Evolutionary conservation across 139 green algal genomes (phyloP).

Genomic region (Volvox africanus): DNA sequence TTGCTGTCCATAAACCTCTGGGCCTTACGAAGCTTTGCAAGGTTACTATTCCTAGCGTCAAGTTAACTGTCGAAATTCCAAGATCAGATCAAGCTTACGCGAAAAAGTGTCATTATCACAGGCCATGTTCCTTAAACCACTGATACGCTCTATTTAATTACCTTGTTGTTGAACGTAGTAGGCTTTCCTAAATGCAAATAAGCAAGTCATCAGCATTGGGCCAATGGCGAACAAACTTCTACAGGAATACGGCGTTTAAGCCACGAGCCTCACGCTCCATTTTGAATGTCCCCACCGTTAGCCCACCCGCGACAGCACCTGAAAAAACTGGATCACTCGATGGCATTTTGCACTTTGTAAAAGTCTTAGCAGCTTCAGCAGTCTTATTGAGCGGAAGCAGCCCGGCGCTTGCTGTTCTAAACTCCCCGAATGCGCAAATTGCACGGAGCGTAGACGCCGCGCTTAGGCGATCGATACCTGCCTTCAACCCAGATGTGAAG

Average conservation of each 20-base stretch:
- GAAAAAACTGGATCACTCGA: background rate
- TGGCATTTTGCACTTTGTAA: background rate
- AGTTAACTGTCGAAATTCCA: no score
- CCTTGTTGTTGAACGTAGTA: no score
- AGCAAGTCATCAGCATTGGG: no score
- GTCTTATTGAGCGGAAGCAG: background rate
- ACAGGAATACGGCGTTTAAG: background rate
- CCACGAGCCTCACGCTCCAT: background rate
- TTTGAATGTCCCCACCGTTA: background rate
- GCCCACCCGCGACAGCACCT: background rate
- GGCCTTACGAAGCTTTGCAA: no score
- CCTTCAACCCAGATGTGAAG: conserved; percentile 81
- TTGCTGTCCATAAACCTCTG: no score
- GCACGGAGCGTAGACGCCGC: conserved; percentile 76
- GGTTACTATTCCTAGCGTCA: no score
- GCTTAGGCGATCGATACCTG: conserved; percentile 79
- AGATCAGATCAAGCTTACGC: no score
- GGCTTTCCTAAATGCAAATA: no score
- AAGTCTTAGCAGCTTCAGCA: background rate
- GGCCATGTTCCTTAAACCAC: no score
- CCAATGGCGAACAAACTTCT: no score
- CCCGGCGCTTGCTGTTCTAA: conserved; percentile 71
- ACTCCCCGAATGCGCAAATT: conserved; percentile 78
- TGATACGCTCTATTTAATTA: no score
- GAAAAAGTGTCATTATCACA: no score